Base-by-base conservation (phyloP, 2,329 filamentous ascomycete genomes). In the Lachnellula arida region DNA sequence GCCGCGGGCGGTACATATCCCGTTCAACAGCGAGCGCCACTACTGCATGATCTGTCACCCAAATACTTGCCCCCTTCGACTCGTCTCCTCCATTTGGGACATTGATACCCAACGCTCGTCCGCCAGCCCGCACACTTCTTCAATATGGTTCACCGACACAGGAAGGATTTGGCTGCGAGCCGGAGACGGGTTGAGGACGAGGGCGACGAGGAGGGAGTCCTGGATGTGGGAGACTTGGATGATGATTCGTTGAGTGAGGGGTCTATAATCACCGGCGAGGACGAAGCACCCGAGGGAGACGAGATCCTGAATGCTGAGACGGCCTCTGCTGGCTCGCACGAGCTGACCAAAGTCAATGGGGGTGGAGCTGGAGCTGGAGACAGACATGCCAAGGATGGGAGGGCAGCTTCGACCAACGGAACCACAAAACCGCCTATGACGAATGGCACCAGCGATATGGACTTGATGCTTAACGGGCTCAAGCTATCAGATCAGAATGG, bases 121-220 rank as follows among this genome's bases (percentile, higher is more conserved):
- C 65, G 61, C 53, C 62, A 61, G 52, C 61, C 58, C 57, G 48
- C 58, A 61, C 49, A 65, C 58, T 54, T 64, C 62, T 60, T 62
- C 63, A 72, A 60, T 51, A 82, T 81, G 78, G 76, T 75, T 68
- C 71, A 75, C 54, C 71, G 79, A 67, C 80, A 82, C 68, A 81
- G 84, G 72, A 85, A 81, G 74, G 86, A 84, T 73, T 72, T 83
- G 65, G 81, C 87, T 71, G 83, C 84, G 69, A 82, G 82, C 65
- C 82, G 86, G 67, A 84, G 86, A 70, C 82, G 85, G 65, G 79
- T 84, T 63, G 84, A 85, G 71, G 85, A 89, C 67, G 86, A 89
- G 69, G 85, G 80, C 64, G 86, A 88, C 65, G 86, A 88, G 62
- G 85, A 88, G 61, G 80, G 75, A 62, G 78, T 77, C 58, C 75